Conservation (phyloP, 140 eudicot species). For the Bidens hawaiensis region DNA sequence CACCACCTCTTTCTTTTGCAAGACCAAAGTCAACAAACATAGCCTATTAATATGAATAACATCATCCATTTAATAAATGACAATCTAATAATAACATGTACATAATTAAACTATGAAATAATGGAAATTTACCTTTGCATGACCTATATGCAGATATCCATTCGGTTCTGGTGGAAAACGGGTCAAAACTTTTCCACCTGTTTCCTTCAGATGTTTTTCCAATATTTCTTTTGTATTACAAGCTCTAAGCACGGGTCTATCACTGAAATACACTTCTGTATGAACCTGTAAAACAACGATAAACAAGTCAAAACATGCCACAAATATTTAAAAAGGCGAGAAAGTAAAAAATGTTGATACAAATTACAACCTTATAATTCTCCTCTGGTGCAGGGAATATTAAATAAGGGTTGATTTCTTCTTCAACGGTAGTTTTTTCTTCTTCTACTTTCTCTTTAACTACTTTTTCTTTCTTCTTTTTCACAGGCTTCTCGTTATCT, state of each 20-base stretch:
- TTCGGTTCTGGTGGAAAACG: slow-evolving; percentile 99
- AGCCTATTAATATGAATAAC: slow-evolving; percentile 47
- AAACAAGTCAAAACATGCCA: neutral
- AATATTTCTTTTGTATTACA: slow-evolving; percentile 79
- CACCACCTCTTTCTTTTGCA: slow-evolving; percentile 91
- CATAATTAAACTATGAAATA: neutral
- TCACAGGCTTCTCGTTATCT: slow-evolving; percentile 83
- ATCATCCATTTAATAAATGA: slow-evolving; percentile 3
- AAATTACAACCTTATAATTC: slow-evolving; percentile 80
- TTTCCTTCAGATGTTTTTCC: slow-evolving; percentile 64
- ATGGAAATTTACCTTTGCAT: slow-evolving; percentile 66
- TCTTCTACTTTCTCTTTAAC: slow-evolving; percentile 77
- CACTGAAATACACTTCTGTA: slow-evolving; percentile 85
- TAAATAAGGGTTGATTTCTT: slow-evolving; percentile 78
- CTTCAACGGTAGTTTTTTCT: slow-evolving; percentile 52
- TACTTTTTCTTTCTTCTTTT: slow-evolving; percentile 96
- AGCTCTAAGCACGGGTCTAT: slow-evolving; percentile 68
- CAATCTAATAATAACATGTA: slow-evolving; percentile 5
- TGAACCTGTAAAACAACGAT: slow-evolving; percentile 61
- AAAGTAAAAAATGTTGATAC: neutral
- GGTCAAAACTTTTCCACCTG: slow-evolving; percentile 77
- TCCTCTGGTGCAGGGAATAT: slow-evolving; percentile 87
- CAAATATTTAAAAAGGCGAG: neutral
- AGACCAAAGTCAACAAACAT: slow-evolving; percentile 98
- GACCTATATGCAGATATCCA: slow-evolving; percentile 96